A percentile compares a stretch with the other conserved stretches of the same genome.
These are phyloP conservation scores for Trichoderma aggressivum DNA, from an alignment of 2,329 filamentous ascomycete genomes.

Conservation along the genomic window DNA sequence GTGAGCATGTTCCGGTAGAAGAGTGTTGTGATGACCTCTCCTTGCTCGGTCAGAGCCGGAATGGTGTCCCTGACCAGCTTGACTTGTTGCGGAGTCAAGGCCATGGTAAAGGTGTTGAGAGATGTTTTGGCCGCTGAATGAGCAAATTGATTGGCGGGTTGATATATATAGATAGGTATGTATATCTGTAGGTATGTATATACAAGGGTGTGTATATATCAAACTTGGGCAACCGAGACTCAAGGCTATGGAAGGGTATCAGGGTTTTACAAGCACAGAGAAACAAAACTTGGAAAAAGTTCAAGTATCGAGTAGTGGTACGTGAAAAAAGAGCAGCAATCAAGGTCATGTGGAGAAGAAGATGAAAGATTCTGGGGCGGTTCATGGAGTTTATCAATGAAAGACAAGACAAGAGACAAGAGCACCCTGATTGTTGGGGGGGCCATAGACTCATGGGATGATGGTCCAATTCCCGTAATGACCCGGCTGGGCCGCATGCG, in stretches of 20 bases:
- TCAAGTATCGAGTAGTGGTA: background rate
- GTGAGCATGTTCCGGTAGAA: conserved; percentile 69
- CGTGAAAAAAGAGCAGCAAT: background rate
- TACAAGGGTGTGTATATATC: background rate
- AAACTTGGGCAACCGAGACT: background rate
- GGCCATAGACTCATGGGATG: background rate
- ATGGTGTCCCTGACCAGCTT: conserved; percentile 67
- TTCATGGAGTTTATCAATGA: background rate
- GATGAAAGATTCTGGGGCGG: background rate
- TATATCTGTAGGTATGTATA: background rate
- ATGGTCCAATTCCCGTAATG: background rate
- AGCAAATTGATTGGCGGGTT: background rate
- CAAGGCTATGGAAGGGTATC: background rate
- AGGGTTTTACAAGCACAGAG: background rate
- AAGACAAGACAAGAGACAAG: background rate
- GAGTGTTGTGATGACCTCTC: conserved; percentile 63
- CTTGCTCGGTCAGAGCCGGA: conserved; percentile 64
- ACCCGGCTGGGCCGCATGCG: conserved; percentile 2
- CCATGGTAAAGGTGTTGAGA: conserved; percentile 26
- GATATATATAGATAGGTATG: background rate
- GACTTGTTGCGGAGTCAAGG: conserved; percentile 53
- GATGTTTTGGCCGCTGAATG: background rate
- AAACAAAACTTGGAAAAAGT: background rate
- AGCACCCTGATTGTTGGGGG: background rate
- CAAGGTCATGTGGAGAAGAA: conserved; percentile 1